Evolutionary conservation across 768 basidiomycete genomes (phyloP), one percentile per base, ranked within the genome.

Genomic region (Serendipita sp.): DNA sequence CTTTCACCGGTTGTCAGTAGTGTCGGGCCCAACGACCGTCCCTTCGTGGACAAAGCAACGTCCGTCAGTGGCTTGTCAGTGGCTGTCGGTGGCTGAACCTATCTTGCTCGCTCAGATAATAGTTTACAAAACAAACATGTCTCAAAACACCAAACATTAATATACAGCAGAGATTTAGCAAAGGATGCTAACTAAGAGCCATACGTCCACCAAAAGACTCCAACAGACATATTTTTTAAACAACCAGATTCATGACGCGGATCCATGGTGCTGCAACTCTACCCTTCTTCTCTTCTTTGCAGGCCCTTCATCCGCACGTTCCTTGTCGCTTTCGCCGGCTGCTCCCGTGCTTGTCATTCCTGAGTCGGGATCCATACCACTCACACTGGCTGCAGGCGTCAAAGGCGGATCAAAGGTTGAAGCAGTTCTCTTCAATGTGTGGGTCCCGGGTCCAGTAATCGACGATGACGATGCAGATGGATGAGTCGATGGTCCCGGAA

Each of bases 251-350:
- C 44, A 45, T 45, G 18, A 27, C 10, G 36, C 55, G 4, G 60
- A 43, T 8, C 62, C 63, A 29, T 66, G 68, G 64, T 70, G 69
- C 43, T 50, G 65, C 69, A 91, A 76, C 40, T 81, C 86, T n/a
- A 90, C 82, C 27, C 89, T 79, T 64, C 89, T 79, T 73, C 89
- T 91, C 74, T 92, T 91, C 80, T 88, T 92, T 3, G 86, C 86
- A 2, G 86, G 89, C 66, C 83, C 84, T 3, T 70, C 66, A 18
- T 46, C 66, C 33, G 69, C 72, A 23, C 71, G 74, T 62, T 69
- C 68, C 31, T 16, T 52, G 44, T 62, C 66, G 34, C 63, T 66
- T 37, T 44, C 60, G 33, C 8, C 33, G 23, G 16, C 4, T 63
- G 43, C 33, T 44, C 27, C 58, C 60, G 3, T n/a, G 62, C 31